A percentile compares a stretch with the other conserved stretches of the same genome.
Evolutionary conservation across 305 asterid species (phyloP).

Genomic region (Rubia peregrina): DNA sequence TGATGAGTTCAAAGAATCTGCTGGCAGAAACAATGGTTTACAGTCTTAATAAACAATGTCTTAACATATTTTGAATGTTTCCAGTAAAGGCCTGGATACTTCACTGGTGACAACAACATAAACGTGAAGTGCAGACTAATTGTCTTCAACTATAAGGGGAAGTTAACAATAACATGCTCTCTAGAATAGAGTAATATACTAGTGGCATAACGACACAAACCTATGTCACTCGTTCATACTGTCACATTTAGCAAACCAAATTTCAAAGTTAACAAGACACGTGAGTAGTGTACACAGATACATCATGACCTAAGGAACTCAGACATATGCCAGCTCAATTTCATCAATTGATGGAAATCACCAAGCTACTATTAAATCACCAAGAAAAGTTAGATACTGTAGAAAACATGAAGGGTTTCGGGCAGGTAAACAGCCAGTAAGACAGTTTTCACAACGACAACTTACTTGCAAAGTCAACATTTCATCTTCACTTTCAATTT

Average conservation of each 20-base stretch:
- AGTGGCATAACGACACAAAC: neutral
- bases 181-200: neutral
- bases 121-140: neutral
- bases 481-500: constrained; percentile 81
- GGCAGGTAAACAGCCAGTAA: neutral
- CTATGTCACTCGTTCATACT: neutral
- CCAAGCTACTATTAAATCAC: too few relatives aligned
- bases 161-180: neutral
- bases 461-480: constrained; percentile 79
- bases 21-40: neutral
- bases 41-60: neutral
- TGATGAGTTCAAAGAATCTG: neutral
- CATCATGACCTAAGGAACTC: neutral
- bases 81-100: neutral
- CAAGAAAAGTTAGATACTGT: neutral
- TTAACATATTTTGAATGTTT: neutral
- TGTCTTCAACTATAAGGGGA: neutral
- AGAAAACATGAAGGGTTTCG: neutral
- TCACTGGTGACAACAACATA: neutral
- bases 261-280: neutral
- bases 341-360: neutral
- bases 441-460: constrained; percentile 6
- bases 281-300: neutral
- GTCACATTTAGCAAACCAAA: neutral
- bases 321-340: constrained; percentile 4